phyloP scores from a whole-genome alignment of 2,329 filamentous ascomycete genomes.

The Bipolaris bicolor region DNA sequence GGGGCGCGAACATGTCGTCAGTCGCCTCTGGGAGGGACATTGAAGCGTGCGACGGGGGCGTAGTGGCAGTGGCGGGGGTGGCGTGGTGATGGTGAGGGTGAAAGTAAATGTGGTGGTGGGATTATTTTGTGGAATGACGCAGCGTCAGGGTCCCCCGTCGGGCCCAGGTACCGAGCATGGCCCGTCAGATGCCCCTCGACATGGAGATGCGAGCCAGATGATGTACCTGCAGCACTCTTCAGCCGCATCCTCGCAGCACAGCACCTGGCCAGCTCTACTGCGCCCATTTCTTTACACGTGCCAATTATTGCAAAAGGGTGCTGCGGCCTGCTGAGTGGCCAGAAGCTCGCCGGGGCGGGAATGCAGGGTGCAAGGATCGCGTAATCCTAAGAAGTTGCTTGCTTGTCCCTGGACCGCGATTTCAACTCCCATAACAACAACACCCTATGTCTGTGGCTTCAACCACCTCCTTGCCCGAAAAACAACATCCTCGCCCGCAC shows the following conservation, averaged over 20 bases:
- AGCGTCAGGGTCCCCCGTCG: conserved; percentile 9
- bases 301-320: conserved; percentile 1
- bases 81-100: neutral
- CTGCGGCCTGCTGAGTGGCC: conserved; percentile 13
- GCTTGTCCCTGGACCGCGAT: conserved; percentile 10
- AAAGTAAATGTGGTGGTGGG: neutral
- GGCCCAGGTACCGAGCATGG: neutral
- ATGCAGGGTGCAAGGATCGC: conserved; percentile 32
- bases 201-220: neutral
- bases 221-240: neutral
- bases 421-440: conserved; percentile 29
- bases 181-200: conserved; percentile 3
- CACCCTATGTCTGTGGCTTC: conserved; percentile 15
- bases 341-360: conserved; percentile 8
- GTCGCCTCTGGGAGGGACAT: conserved; percentile 42
- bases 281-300: neutral
- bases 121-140: conserved; percentile 16
- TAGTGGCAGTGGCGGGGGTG: neutral
- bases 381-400: conserved; percentile 31
- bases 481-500: conserved; percentile 1
- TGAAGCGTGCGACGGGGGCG: conserved; percentile 20
- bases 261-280: neutral
- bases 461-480: conserved; percentile 33
- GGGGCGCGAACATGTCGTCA: conserved; percentile 72
- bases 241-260: neutral